Percentiles rank a stretch among this genome's conserved stretches.
Evolutionary conservation across 2,329 filamentous ascomycete species (phyloP).

Genomic region (Penicillium sp.): DNA sequence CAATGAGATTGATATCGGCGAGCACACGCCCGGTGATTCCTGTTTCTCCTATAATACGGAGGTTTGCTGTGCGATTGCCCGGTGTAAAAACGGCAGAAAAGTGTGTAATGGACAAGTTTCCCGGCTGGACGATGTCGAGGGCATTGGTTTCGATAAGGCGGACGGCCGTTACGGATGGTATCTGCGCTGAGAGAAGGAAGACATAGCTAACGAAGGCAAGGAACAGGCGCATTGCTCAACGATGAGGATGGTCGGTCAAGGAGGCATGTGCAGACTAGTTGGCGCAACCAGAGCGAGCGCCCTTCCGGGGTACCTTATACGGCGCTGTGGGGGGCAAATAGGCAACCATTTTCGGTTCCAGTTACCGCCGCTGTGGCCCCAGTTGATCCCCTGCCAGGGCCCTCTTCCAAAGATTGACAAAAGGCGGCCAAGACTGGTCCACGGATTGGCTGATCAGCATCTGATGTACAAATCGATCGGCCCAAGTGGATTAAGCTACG

Average conservation of each 20-base stretch:
- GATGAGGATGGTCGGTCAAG: not conserved
- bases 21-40: constrained; percentile 81
- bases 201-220: not conserved
- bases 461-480: not conserved
- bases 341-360: too few relatives aligned
- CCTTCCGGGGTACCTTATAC: too few relatives aligned
- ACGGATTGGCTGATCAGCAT: too few relatives aligned
- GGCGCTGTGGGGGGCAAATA: too few relatives aligned
- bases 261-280: not conserved
- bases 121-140: constrained; percentile 79
- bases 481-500: not conserved
- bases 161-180: constrained; percentile 58
- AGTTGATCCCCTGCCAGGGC: too few relatives aligned
- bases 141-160: constrained; percentile 79
- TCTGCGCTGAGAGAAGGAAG: not conserved
- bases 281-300: not conserved
- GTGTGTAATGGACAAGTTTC: constrained; percentile 82
- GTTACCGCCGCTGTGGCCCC: too few relatives aligned
- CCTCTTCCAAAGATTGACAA: too few relatives aligned
- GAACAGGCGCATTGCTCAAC: not conserved
- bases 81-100: constrained; percentile 75
- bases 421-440: too few relatives aligned
- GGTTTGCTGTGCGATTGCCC: constrained; percentile 70
- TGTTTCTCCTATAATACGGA: constrained; percentile 80
- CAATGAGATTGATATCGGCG: constrained; percentile 65